Evolutionary conservation across 768 basidiomycete genomes (phyloP), one percentile per base, ranked within the genome.

Genomic region (Lactarius deliciosus): DNA sequence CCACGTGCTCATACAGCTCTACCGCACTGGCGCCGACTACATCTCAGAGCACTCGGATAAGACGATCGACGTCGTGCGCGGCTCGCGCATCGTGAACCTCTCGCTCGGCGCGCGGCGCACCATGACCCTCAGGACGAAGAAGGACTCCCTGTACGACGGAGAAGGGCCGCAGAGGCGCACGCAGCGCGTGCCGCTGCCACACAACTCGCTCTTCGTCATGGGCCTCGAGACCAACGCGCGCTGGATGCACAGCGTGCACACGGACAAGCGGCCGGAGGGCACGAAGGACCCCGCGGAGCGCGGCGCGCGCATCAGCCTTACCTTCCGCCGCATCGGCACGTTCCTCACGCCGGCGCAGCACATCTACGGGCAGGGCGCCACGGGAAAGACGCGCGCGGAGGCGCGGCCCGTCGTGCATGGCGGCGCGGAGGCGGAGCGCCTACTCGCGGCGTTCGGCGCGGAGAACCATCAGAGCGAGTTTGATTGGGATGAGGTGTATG

Each of bases 41-140:
- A 93, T 93, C 68, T 92, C 91, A 0, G 91, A 92, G 71, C 91
- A 94, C 75, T 90, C 89, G 0, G 91, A 94, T 76, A 94, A 94
- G 77, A 94, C 91, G 6, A 83, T 93, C 70, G 92, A 94, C 74
- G 83, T 94, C 69, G 85, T 88, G 5, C 84, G 81, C 16, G 87
- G 85, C 38, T 89, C 90, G 8, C 85, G 80, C 62, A 88, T 93
- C 69, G 89, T 91, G 66, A 94, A 94, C 66, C 87, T 93, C 68
- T 90, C 88, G 71, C 79, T 93, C 16, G 91, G 91, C 7, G 90
- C 91, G 1, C 85, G 88, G 74, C 84, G 91, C 40, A 78, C 82
- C 20, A 92, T 93, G 90, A 87, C 84, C 0, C 81, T 93, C n/a
- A 83, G 86, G 30, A 74, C 81, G 57, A 92, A 92, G 75, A 85